phyloP scores from a whole-genome alignment of 208 protist species.

The Acanthamoeba lenticulata region DNA sequence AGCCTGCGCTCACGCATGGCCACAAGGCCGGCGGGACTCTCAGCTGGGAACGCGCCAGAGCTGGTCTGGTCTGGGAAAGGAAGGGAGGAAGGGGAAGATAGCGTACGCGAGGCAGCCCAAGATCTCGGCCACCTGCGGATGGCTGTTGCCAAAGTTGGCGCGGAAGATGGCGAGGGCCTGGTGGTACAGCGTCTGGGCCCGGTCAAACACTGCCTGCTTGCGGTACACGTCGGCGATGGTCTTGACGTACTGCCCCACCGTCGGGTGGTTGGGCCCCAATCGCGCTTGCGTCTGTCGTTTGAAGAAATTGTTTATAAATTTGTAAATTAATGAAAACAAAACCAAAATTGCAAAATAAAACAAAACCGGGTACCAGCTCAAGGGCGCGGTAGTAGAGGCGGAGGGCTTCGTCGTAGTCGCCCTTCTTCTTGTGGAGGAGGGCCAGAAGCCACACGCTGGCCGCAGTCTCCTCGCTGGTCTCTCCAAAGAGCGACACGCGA shows the following conservation, averaged over 20 bases:
- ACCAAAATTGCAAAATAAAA: too few relatives aligned
- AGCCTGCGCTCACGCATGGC: background rate
- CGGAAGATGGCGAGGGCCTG: background rate
- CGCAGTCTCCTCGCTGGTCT: background rate
- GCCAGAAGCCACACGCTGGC: slow-evolving; percentile 24
- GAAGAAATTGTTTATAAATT: background rate
- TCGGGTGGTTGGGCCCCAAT: slow-evolving; percentile 39
- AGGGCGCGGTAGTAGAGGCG: slow-evolving; percentile 14
- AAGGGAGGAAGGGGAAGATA: background rate
- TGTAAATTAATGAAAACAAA: background rate
- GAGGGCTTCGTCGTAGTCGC: slow-evolving; percentile 50
- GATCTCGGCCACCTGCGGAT: slow-evolving; percentile 49
- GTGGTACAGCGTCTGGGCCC: slow-evolving; percentile 8
- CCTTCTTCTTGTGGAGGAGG: slow-evolving; percentile 64
- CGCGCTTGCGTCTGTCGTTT: background rate
- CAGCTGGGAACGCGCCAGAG: background rate
- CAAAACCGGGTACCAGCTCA: background rate
- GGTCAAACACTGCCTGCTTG: slow-evolving; percentile 58
- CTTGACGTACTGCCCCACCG: slow-evolving; percentile 48
- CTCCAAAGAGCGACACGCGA: background rate
- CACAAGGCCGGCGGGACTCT: background rate
- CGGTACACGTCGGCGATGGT: slow-evolving; percentile 60
- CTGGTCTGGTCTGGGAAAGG: too few relatives aligned
- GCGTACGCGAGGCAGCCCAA: slow-evolving; percentile 44
- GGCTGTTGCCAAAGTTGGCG: slow-evolving; percentile 14